phyloP scores from a whole-genome alignment of 306 rosid species.

The Spatholobus suberectus region DNA sequence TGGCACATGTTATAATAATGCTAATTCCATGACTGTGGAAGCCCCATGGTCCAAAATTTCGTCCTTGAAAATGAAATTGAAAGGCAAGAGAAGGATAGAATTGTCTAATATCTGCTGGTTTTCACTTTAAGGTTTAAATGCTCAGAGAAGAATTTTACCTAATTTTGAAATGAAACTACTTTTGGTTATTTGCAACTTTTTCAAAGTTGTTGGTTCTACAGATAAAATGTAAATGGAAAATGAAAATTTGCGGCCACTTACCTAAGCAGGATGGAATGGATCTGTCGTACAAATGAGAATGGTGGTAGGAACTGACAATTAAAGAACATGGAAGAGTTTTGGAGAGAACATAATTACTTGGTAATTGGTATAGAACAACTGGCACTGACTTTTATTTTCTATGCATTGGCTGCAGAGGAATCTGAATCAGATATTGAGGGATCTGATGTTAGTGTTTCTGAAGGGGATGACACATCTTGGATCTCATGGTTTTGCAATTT shows the following conservation, averaged over 20 bases:
- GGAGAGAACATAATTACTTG: neutral
- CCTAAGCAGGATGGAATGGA: neutral
- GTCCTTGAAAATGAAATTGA: neutral
- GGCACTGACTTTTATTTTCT: conserved; percentile 22
- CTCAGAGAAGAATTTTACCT: neutral
- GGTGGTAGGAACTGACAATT: neutral
- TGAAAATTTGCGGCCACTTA: neutral
- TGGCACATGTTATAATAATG: neutral
- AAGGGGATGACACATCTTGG: conserved; percentile 85
- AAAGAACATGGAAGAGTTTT: neutral
- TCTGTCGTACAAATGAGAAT: neutral
- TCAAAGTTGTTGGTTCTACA: neutral
- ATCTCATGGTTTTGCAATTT: conserved; percentile 89
- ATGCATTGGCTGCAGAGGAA: conserved; percentile 58
- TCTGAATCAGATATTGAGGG: conserved; percentile 84
- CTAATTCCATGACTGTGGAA: neutral
- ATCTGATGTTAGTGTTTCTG: conserved; percentile 87
- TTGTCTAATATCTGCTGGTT: neutral
- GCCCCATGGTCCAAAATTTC: neutral
- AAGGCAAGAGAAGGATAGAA: neutral
- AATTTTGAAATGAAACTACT: neutral
- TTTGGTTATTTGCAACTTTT: neutral
- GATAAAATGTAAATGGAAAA: neutral
- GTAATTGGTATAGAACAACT: neutral
- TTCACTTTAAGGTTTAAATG: neutral